Evolutionary conservation across 78 protist species (phyloP).

Genomic region (Dictyostelium purpureum): DNA sequence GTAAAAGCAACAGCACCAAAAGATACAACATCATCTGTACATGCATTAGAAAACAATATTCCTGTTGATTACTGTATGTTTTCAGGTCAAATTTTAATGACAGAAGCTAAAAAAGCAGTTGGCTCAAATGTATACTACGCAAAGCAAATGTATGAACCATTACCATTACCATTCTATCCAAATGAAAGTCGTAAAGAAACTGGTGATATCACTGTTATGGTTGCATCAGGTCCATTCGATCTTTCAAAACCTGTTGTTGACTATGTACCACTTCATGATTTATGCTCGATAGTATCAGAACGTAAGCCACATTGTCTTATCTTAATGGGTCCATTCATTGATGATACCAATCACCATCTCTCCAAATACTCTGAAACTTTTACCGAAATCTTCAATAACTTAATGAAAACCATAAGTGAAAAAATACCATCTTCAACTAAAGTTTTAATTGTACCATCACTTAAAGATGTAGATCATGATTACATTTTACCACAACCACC

Average conservation of each 20-base stretch:
- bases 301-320: neutral
- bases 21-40: neutral
- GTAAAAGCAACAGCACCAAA: neutral
- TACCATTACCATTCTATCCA: conserved; percentile 4
- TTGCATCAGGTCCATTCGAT: conserved; percentile 51
- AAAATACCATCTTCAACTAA: neutral
- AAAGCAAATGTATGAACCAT: conserved; percentile 33
- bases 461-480: conserved; percentile 57
- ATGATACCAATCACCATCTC: neutral
- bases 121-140: conserved; percentile 42
- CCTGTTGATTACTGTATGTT: neutral
- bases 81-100: conserved; percentile 42
- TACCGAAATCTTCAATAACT: neutral
- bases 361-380: neutral
- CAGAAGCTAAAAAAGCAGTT: conserved; percentile 15
- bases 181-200: neutral
- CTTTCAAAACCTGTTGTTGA: neutral
- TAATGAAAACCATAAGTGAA: neutral
- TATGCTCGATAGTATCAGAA: neutral
- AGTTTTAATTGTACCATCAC: conserved; percentile 73
- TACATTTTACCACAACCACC: conserved; percentile 82
- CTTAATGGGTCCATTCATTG: conserved; percentile 59
- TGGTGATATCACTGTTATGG: conserved; percentile 5
- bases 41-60: neutral
- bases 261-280: conserved; percentile 22